Percentiles rank a stretch among this genome's conserved stretches.
Evolutionary conservation across 176 grass and related monocot genomes (phyloP).

Genomic region (Pharus latifolius): DNA sequence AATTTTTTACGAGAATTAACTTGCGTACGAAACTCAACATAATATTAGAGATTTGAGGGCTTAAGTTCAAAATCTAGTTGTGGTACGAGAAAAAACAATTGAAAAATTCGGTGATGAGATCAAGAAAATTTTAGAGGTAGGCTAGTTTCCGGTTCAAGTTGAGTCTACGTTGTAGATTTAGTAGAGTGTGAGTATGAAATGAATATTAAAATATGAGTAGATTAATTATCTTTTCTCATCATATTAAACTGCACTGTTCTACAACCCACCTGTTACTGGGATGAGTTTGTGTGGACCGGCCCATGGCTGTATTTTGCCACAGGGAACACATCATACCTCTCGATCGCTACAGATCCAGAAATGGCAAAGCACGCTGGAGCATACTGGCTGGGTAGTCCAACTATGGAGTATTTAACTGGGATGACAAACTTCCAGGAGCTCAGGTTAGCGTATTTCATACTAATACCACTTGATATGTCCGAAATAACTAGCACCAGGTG

Average conservation of each 20-base stretch:
- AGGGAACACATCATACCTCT: slow-evolving; percentile 72
- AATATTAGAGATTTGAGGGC: too few relatives aligned
- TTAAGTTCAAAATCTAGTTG: too few relatives aligned
- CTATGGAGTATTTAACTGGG: slow-evolving; percentile 89
- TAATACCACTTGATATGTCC: not conserved
- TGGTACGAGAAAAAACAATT: too few relatives aligned
- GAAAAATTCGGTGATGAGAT: too few relatives aligned
- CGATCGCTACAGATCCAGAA: slow-evolving; percentile 60
- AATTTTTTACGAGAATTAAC: too few relatives aligned
- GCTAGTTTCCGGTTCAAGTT: too few relatives aligned
- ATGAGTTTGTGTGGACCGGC: slow-evolving; percentile 84
- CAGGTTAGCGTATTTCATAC: slow-evolving; percentile 45
- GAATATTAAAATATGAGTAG: too few relatives aligned
- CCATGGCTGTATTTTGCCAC: slow-evolving; percentile 93
- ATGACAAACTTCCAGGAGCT: slow-evolving; percentile 84
- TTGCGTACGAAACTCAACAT: too few relatives aligned
- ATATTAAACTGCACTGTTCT: slow-evolving; percentile 72
- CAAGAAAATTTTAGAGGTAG: too few relatives aligned
- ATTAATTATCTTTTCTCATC: too few relatives aligned
- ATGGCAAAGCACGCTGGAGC: slow-evolving; percentile 83
- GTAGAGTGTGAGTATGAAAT: too few relatives aligned
- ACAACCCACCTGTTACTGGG: slow-evolving; percentile 90
- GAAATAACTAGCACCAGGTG: slow-evolving; percentile 11
- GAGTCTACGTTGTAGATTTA: too few relatives aligned
- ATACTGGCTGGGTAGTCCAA: slow-evolving; percentile 60